phyloP scores from a whole-genome alignment of 306 rosid genomes.

The Carpinus fangiana region DNA sequence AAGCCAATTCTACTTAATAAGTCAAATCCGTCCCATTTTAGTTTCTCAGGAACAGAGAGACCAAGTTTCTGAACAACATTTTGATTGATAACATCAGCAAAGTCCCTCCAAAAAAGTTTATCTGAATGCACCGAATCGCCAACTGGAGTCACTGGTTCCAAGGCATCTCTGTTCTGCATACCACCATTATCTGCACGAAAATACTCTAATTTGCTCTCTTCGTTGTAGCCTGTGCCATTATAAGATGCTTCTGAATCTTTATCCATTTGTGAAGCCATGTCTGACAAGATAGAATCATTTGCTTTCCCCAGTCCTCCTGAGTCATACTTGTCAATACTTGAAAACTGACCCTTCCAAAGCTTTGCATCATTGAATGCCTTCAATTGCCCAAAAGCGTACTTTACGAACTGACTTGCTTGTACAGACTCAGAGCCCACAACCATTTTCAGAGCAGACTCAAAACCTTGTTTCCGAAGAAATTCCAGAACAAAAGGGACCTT shows the following conservation, averaged over 20 bases:
- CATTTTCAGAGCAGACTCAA: slow-evolving; percentile 69
- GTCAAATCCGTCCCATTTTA: slow-evolving; percentile 92
- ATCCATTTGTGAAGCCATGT: slow-evolving; percentile 32
- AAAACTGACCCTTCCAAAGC: slow-evolving; percentile 42
- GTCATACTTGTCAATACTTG: slow-evolving; percentile 31
- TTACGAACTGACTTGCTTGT: slow-evolving; percentile 84
- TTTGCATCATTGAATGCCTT: slow-evolving; percentile 69
- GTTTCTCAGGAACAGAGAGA: slow-evolving; percentile 62
- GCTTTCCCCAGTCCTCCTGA: slow-evolving; percentile 28
- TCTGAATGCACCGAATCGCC: slow-evolving; percentile 50
- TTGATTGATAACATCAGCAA: slow-evolving; percentile 66
- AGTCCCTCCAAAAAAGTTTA: slow-evolving; percentile 73
- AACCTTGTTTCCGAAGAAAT: slow-evolving; percentile 62
- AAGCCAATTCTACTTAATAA: slow-evolving; percentile 70
- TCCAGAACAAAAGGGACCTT: slow-evolving; percentile 78
- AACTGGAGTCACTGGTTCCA: slow-evolving; percentile 34
- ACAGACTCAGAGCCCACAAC: slow-evolving; percentile 78
- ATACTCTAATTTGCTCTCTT: slow-evolving; percentile 37
- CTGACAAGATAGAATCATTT: slow-evolving; percentile 36
- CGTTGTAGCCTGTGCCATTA: slow-evolving; percentile 21
- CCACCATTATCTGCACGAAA: slow-evolving; percentile 28
- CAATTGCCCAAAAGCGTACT: slow-evolving; percentile 87
- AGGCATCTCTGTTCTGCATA: slow-evolving; percentile 39
- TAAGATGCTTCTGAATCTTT: slow-evolving; percentile 35
- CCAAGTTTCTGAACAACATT: slow-evolving; percentile 78